Conservation (phyloP, 139 green algal genomes). For the Coelastrella sp. region DNA sequence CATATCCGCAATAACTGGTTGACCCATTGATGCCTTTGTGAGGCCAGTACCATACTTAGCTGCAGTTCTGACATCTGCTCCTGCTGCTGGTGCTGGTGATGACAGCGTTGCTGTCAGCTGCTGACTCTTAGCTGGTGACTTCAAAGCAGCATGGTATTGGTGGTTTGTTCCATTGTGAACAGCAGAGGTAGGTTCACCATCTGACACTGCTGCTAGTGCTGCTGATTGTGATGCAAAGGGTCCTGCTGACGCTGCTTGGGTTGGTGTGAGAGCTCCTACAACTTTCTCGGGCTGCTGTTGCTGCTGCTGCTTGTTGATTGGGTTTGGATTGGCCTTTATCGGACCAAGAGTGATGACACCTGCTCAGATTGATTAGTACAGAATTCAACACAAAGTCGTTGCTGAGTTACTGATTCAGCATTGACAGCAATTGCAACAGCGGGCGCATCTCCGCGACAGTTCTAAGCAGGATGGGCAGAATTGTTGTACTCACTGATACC, state of each 20-base stretch:
- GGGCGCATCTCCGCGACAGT: too few species aligned
- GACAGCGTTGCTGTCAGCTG: too few species aligned
- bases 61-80: neutral
- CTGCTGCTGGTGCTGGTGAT: neutral
- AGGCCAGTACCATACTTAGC: neutral
- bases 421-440: too few species aligned
- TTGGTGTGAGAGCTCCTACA: neutral
- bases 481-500: too few species aligned
- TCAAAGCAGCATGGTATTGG: neutral
- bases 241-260: constrained; percentile 1
- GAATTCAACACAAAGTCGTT: too few species aligned
- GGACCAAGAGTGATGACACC: too few species aligned
- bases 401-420: too few species aligned
- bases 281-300: neutral
- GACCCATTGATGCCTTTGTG: neutral
- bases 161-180: neutral
- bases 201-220: constrained; percentile 20
- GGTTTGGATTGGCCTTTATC: neutral
- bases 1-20: constrained; percentile 14
- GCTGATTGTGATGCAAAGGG: constrained; percentile 9
- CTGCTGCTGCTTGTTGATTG: constrained; percentile 1
- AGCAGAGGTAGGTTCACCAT: neutral
- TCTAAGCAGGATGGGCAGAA: too few species aligned
- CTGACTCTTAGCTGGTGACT: neutral
- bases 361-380: too few species aligned